Conservation (phyloP, 1,139 yeast genomes). For the Suhomyces taliae region DNA sequence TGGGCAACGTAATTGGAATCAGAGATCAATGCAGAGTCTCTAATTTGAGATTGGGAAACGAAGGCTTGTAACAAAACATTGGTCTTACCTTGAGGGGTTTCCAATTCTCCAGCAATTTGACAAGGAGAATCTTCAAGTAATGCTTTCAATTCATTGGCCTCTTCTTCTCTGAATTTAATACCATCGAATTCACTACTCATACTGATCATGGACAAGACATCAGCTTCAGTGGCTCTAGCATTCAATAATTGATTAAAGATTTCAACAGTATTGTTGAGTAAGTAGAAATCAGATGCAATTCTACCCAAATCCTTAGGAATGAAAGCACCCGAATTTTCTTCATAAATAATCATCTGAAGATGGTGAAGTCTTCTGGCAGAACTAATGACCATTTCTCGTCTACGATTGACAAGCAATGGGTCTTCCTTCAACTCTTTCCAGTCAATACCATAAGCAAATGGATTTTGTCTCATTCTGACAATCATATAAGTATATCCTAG, state of each 20-base stretch:
- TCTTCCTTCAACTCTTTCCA: slow-evolving; percentile 86
- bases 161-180: slow-evolving; percentile 87
- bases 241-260: slow-evolving; percentile 82
- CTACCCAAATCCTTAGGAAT: slow-evolving; percentile 89
- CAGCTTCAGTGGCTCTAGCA: slow-evolving; percentile 90
- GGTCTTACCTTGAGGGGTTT: slow-evolving; percentile 81
- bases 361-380: slow-evolving; percentile 84
- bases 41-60: slow-evolving; percentile 70
- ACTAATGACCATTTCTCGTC: slow-evolving; percentile 70
- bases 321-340: slow-evolving; percentile 78
- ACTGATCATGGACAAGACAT: slow-evolving; percentile 82
- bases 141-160: slow-evolving; percentile 65
- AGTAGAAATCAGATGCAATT: slow-evolving; percentile 90
- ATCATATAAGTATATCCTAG: slow-evolving; percentile 92
- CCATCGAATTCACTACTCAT: slow-evolving; percentile 95
- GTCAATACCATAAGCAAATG: slow-evolving; percentile 88
- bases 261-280: slow-evolving; percentile 83
- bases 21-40: slow-evolving; percentile 79
- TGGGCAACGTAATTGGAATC: slow-evolving; percentile 95
- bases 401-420: slow-evolving; percentile 70
- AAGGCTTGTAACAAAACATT: slow-evolving; percentile 85
- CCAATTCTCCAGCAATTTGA: slow-evolving; percentile 78
- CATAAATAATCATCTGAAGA: slow-evolving; percentile 91
- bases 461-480: slow-evolving; percentile 93
- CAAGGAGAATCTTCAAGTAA: slow-evolving; percentile 71